Base-by-base conservation (phyloP, 768 basidiomycete species). In the Crucibulum laeve region DNA sequence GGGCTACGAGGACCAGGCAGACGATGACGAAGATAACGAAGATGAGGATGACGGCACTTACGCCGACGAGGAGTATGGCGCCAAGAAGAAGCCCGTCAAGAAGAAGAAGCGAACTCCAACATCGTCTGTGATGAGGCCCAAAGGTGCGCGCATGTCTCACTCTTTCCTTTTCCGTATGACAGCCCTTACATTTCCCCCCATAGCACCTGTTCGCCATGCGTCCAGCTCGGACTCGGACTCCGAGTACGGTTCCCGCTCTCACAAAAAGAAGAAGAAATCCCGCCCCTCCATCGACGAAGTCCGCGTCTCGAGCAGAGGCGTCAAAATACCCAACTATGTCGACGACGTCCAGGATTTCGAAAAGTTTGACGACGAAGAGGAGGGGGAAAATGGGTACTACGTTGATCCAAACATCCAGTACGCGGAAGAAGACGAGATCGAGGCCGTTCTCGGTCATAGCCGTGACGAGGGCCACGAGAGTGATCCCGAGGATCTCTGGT, bases 341-440 rank as follows among this genome's bases (percentile, higher is more conserved):
- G 88, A 91, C 56, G 85, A 87, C 59, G 78, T 82, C 46, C 85
- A 84, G 42, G 85, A 88, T 57, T 85, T 87, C 50, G 89, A 87
- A 52, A 76, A 79, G 58, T 76, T 77, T 44, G 76, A 76, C 39
- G 80, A 80, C 18, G 84, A 86, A 30, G 84, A 82, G 33, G 81
- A 81, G 21, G 68, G 64, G 23, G 71, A 70, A 19, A 69, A 74
- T 35, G 71, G 65, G 10, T 82, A 80, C 56, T 80, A 75, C 48
- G 70, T 67, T 33, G 82, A 80, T 48, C 75, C 76, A 40, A 69
- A 68, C 36, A 57, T 62, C 4, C 71, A 74, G 43, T 71, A 73
- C 50, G 77, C 82, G 57, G 85, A 89, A 45, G 76, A 79, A 51
- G 87, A 94, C 50, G 91, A 92, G 61, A 95, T 99, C 36, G 96